phyloP scores from a whole-genome alignment of 352 stramenopile genomes.

The Vaucheria bursata region DNA sequence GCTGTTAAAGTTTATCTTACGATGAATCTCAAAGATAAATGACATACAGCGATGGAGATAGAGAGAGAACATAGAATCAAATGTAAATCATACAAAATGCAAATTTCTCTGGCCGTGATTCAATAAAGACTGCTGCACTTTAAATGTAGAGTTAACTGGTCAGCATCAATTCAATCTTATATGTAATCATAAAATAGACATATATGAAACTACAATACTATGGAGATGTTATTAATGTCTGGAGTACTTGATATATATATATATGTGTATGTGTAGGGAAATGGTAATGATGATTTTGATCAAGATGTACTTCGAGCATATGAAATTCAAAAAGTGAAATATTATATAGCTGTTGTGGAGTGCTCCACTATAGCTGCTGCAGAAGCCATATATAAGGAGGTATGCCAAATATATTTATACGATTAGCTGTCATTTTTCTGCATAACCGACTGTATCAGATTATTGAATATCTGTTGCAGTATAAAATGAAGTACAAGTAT shows the following conservation, averaged over 20 bases:
- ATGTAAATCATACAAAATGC: no score
- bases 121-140: no score
- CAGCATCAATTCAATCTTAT: background rate
- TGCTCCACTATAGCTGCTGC: constrained; percentile 80
- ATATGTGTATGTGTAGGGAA: constrained; percentile 2
- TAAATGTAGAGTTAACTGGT: background rate
- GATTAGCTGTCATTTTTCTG: background rate
- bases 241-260: background rate
- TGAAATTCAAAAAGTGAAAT: constrained; percentile 92
- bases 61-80: no score
- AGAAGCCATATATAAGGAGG: constrained; percentile 79
- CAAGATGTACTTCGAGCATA: constrained; percentile 87
- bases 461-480: background rate
- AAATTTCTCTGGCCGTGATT: no score
- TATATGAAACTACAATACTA: background rate
- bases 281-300: constrained; percentile 65
- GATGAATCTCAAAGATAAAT: no score
- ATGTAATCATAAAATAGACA: background rate
- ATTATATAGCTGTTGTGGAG: constrained; percentile 93
- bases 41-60: no score
- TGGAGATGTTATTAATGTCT: background rate
- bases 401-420: background rate
- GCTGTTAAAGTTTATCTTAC: no score
- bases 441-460: background rate
- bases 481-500: background rate